Base-by-base conservation (phyloP, 495 filamentous ascomycete species). In the Cladorrhinum samala region DNA sequence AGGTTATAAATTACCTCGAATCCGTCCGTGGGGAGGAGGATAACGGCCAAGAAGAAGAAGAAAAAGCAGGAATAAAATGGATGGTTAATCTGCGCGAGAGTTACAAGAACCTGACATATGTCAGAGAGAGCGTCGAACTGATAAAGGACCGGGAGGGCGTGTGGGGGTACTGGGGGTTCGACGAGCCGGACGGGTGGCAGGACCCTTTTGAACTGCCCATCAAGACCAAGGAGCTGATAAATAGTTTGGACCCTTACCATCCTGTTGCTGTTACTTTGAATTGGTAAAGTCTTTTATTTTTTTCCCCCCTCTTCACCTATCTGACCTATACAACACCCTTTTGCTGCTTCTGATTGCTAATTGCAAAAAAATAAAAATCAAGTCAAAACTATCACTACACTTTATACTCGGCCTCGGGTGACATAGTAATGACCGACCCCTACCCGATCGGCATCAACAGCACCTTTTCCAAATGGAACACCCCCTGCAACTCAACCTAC, bases 141-240 rank as follows among this genome's bases (percentile, higher is more conserved):
- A 73, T 82, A 25, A 76, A 75, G 46, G 56, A 73, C n/a, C 71
- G 72, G 11, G 76, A 73, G 6, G 77, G 70, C n/a, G 64, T 88
- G 3, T 76, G 85, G 17, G 71, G 79, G 6, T 88, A 83, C 67
- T 88, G 86, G 72, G 81, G 76, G 0, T 79, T 76, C 2, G 85
- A 89, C 53, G 84, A 88, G 68, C 84, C 85, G 3, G 85, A 88
- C 62, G 86, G 85, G 9, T 76, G 77, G 65, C 70, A 76, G 51
- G 77, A 84, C 57, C 72, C 83, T 11, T 76, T 86, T 21, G 68
- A 79, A 47, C 64, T 70, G 0, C 68, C 73, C 0, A 44, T 55
- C 0, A 51, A 61, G 0, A 71, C 73, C 0, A 64, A 72, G 24
- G 60, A 71, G 3, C 61, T 75, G 1, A 74, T 88, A 57, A 75